These are phyloP conservation scores for Lactuca sativa DNA, from an alignment of 129 eudicot genomes.

Conservation along the genomic window DNA sequence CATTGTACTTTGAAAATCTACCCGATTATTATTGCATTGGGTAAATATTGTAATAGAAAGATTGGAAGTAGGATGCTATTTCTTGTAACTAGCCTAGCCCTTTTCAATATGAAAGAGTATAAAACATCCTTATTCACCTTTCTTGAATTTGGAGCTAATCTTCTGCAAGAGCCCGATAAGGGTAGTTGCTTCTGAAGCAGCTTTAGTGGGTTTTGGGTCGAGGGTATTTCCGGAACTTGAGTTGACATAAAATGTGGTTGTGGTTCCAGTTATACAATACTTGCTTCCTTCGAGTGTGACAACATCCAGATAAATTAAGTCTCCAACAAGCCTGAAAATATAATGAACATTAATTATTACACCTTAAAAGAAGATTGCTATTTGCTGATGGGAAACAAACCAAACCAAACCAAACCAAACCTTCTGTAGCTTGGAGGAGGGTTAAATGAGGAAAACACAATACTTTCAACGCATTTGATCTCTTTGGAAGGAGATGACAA, in stretches of 20 bases:
- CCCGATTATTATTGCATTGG: background rate
- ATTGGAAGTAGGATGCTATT: too few relatives aligned
- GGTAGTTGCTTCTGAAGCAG: constrained; percentile 80
- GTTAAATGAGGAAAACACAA: constrained; percentile 91
- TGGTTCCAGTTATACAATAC: constrained; percentile 87
- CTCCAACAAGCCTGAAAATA: constrained; percentile 82
- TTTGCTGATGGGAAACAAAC: background rate
- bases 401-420: constrained; percentile 30
- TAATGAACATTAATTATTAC: background rate
- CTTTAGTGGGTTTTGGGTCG: constrained; percentile 77
- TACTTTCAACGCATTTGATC: constrained; percentile 81
- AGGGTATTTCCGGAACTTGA: constrained; percentile 73
- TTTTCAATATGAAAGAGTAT: background rate
- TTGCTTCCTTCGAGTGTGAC: constrained; percentile 84
- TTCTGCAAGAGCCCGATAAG: constrained; percentile 88
- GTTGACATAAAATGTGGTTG: constrained; percentile 77
- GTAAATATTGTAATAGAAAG: background rate
- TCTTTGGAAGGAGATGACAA: constrained; percentile 82
- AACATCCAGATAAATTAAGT: constrained; percentile 84
- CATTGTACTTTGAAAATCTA: too few relatives aligned
- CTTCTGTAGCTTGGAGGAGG: constrained; percentile 99
- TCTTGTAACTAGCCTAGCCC: too few relatives aligned
- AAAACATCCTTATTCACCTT: constrained; percentile 49
- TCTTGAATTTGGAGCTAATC: constrained; percentile 89
- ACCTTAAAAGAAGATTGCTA: background rate